Percentiles rank a stretch among this genome's conserved stretches.
These are phyloP conservation scores for Solanum hybrid DNA, from an alignment of 305 asterid species.

Conservation along the genomic window DNA sequence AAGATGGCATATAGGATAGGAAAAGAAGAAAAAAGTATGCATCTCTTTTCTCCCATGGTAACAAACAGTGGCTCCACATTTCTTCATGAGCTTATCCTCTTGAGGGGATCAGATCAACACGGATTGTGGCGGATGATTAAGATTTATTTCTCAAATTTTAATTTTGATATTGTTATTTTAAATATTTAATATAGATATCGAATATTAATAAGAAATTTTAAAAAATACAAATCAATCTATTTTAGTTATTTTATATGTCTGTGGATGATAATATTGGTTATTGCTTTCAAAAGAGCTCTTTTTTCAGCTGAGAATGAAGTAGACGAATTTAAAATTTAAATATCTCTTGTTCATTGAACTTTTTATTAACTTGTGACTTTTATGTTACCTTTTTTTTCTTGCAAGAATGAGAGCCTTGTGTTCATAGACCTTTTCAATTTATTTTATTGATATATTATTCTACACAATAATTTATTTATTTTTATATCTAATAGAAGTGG, in stretches of 20 bases:
- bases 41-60: not conserved
- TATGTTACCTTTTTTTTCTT: not conserved
- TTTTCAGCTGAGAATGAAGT: not conserved
- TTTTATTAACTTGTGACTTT: not conserved
- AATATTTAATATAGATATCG: not conserved
- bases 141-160: not conserved
- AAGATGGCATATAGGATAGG: not conserved
- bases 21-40: not conserved
- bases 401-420: not conserved
- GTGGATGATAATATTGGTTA: not conserved
- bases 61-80: not conserved
- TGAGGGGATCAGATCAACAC: not conserved
- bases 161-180: not conserved
- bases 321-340: not conserved
- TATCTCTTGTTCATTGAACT: not conserved
- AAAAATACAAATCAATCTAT: not conserved
- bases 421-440: not conserved
- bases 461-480: no score
- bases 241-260: not conserved
- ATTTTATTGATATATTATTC: not conserved
- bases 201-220: not conserved
- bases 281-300: not conserved
- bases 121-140: not conserved
- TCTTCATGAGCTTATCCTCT: not conserved
- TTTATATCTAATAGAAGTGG: not conserved